These are phyloP conservation scores for Huntiella decipiens DNA, from an alignment of 2,329 filamentous ascomycete species.

Conservation along the genomic window DNA sequence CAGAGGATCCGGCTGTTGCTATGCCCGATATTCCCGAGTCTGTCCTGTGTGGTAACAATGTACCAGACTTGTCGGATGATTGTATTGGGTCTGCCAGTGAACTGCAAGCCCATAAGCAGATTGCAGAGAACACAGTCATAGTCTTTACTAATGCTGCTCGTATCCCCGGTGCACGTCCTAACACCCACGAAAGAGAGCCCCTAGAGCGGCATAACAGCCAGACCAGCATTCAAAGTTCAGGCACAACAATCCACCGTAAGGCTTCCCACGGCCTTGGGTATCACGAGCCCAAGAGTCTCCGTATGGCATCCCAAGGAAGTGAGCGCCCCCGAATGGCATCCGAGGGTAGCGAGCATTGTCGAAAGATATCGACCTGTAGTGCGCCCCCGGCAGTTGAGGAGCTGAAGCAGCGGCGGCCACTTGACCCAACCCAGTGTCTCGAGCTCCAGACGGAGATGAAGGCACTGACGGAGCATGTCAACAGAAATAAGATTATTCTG, in stretches of 20 bases:
- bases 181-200: not conserved
- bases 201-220: no score
- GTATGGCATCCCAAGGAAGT: no score
- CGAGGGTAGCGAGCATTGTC: no score
- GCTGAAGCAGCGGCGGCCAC: no score
- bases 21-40: not conserved
- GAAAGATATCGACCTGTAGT: no score
- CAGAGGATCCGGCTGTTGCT: not conserved
- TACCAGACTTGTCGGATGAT: no score
- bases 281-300: no score
- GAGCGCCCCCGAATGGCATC: no score
- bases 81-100: not conserved
- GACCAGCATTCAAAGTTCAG: no score
- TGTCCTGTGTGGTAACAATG: not conserved
- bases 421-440: not conserved
- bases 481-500: not conserved
- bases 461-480: not conserved
- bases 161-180: not conserved
- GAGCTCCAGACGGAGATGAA: not conserved
- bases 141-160: constrained; percentile 2
- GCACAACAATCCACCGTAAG: no score
- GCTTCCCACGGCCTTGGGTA: no score
- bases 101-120: not conserved
- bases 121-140: not conserved
- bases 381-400: no score